A percentile compares a stretch with the other conserved stretches of the same genome.
Conservation (phyloP, 163 green algal species). For the Coccomyxa subellipsoidea region DNA sequence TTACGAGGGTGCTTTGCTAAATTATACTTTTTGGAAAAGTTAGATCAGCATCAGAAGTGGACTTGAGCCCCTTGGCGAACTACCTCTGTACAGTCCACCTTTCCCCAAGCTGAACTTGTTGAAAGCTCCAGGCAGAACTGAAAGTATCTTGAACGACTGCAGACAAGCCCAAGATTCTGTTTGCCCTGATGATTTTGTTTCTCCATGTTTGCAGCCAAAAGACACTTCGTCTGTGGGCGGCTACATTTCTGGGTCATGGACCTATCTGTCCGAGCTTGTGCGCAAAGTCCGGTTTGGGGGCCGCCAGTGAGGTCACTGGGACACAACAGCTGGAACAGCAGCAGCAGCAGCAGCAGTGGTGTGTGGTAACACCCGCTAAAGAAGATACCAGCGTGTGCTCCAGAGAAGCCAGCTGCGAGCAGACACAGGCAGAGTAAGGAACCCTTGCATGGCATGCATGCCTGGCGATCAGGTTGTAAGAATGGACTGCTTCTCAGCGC, state of each 20-base stretch:
- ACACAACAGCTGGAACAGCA: neutral
- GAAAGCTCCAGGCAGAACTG: neutral
- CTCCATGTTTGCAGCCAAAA: neutral
- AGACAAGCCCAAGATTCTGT: no score
- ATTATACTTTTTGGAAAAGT: neutral
- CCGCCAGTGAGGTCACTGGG: neutral
- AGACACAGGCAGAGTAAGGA: no score
- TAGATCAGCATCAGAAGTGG: neutral
- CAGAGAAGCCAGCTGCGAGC: no score
- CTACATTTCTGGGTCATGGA: neutral
- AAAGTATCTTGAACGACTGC: neutral
- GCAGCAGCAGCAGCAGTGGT: neutral
- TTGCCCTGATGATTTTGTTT: neutral
- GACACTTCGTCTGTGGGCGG: neutral
- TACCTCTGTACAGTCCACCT: no score
- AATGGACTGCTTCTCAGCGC: no score
- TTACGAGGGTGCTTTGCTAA: neutral
- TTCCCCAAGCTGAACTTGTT: no score
- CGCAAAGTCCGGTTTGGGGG: neutral
- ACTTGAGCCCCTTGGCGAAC: no score
- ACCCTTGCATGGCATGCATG: no score
- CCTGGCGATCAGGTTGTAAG: no score
- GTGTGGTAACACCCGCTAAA: neutral
- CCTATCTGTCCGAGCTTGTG: neutral
- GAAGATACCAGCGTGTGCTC: no score